Conservation (phyloP, 2,329 filamentous ascomycete genomes). For the Penicillium brasilianum region DNA sequence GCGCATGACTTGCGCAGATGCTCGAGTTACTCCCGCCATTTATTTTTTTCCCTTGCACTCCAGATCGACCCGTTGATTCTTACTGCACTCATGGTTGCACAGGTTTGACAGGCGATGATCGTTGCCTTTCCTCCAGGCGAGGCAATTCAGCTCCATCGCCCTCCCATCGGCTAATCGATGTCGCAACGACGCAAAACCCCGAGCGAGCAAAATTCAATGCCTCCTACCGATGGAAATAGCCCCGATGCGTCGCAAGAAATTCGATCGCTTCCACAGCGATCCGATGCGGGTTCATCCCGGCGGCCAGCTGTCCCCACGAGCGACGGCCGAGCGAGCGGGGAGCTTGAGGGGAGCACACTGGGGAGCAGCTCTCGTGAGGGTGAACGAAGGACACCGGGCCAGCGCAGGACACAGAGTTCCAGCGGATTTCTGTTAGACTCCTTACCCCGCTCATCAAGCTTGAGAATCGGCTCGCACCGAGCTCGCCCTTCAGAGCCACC, state of each 20-base stretch:
- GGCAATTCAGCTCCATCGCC: conserved; percentile 28
- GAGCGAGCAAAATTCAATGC: conserved; percentile 21
- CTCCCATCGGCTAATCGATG: conserved; percentile 27
- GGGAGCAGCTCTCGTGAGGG: conserved; percentile 44
- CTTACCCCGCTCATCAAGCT: conserved; percentile 35
- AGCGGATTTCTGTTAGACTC: conserved; percentile 55
- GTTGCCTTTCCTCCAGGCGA: conserved; percentile 29
- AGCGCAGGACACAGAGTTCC: conserved; percentile 39
- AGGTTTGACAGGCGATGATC: conserved; percentile 23
- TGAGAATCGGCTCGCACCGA: conserved; percentile 32
- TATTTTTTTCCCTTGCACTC: not conserved
- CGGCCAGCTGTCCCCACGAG: conserved; percentile 31
- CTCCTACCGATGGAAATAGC: conserved; percentile 20
- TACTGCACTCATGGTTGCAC: conserved; percentile 29
- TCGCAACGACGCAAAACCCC: conserved; percentile 29
- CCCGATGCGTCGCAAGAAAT: conserved; percentile 9
- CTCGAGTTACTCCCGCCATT: not conserved
- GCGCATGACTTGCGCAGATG: not conserved
- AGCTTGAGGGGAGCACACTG: conserved; percentile 45
- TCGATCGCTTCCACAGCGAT: conserved; percentile 13
- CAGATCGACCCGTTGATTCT: not conserved
- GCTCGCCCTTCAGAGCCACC: conserved; percentile 33
- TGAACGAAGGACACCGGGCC: conserved; percentile 32
- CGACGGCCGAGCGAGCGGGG: conserved; percentile 36
- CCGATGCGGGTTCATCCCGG: conserved; percentile 28